A percentile compares a stretch with the other conserved stretches of the same genome.
These are phyloP conservation scores for Gnomoniopsis smithogilvyi DNA, from an alignment of 2,329 filamentous ascomycete species.

Conservation along the genomic window DNA sequence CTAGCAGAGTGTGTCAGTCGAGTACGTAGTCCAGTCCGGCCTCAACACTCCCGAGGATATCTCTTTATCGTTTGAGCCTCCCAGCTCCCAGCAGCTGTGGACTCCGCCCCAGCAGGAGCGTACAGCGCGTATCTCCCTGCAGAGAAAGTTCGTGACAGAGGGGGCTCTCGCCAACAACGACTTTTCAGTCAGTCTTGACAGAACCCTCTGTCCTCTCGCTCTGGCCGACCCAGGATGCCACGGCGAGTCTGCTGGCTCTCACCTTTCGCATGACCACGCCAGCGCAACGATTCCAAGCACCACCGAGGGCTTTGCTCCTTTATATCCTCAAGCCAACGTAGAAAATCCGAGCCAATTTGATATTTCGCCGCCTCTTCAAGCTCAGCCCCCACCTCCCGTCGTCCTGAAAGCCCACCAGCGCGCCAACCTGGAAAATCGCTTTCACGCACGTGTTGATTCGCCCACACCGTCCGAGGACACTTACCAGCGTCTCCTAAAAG, in stretches of 20 bases:
- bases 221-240: neutral
- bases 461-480: neutral
- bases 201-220: too few species aligned
- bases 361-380: neutral
- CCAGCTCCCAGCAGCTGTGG: neutral
- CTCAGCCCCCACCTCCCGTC: neutral
- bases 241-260: too few species aligned
- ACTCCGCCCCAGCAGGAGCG: neutral
- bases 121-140: too few species aligned
- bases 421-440: neutral
- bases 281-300: too few species aligned
- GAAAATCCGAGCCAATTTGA: neutral
- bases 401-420: neutral
- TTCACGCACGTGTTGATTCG: neutral
- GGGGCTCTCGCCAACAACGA: too few species aligned
- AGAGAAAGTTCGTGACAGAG: too few species aligned
- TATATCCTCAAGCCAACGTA: neutral
- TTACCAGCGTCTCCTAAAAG: neutral
- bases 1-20: slow-evolving; percentile 5
- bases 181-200: too few species aligned
- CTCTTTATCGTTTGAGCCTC: neutral
- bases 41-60: neutral
- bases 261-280: too few species aligned
- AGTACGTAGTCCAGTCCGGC: neutral
- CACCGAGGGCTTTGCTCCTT: too few species aligned